Evolutionary conservation across 805 yeast genomes (phyloP), one percentile per base, ranked within the genome.

Genomic region (Suhomyces kilbournensis): DNA sequence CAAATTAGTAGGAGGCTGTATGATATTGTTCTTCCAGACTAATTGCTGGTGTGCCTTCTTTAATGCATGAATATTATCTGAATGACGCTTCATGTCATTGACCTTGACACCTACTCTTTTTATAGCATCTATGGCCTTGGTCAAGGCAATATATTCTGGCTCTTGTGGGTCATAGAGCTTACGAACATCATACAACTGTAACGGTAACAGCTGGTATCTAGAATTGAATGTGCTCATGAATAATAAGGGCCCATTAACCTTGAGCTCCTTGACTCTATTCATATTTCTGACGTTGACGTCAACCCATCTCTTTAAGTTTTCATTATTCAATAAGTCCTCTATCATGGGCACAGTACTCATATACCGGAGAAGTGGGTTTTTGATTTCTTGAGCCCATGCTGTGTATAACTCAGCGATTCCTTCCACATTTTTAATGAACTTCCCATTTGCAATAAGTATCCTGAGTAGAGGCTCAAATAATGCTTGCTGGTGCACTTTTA

Each of bases 311-410:
- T 84, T 78, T 55, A 89, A 78, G 32, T 67, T 61, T 51, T 74
- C 86, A 66, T 74, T 77, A 15, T 65, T 75, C 55, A 78, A 77
- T 26, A 84, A 65, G 50, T 81, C 84, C 61, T 82, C 81, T 1
- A 84, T 84, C 56, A 79, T 76, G 1, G 86, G 88, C 69, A 83
- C 76, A 6, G 79, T 71, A 38, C 78, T 79, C 38, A 90, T 86
- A 60, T 88, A 88, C 38, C 71, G 72, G 19, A 83, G 56, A 49
- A 87, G 83, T 0, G 83, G 75, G 1, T 71, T 71, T 20, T 75
- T 70, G 0, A 89, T 90, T 19, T 72, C 76, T 26, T 71, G 70
- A 1, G 85, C 75, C 96, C 96, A 90, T 17, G 78, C 77, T 28
- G 76, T 65, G 56, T 87, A 81, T 9, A 88, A 75, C 46, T 82